Conservation (phyloP, 768 basidiomycete species). For the Multifurca ochricompacta region DNA sequence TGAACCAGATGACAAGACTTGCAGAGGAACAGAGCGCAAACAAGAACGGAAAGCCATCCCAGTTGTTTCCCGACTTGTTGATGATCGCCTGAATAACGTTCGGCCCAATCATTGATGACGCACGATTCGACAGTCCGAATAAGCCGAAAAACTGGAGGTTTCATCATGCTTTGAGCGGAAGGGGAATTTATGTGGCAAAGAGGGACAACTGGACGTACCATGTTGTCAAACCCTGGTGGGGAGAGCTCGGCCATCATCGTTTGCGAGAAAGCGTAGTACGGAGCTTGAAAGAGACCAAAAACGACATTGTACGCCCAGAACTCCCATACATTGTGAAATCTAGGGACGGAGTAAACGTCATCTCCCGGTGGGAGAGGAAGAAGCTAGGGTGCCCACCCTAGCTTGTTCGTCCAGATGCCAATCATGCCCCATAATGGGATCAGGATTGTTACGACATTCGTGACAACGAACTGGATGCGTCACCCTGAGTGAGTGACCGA, state of each 20-base stretch:
- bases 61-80: constrained; percentile 59
- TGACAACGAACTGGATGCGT: constrained; percentile 53
- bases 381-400: constrained; percentile 45
- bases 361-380: not conserved
- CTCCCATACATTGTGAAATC: constrained; percentile 77
- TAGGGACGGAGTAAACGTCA: not conserved
- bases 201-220: constrained; percentile 30
- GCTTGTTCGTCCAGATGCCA: constrained; percentile 68
- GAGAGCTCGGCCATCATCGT: constrained; percentile 88
- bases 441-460: constrained; percentile 66
- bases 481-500: not conserved
- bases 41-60: constrained; percentile 80
- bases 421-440: constrained; percentile 86
- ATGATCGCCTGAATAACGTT: constrained; percentile 84
- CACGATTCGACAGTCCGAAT: constrained; percentile 32
- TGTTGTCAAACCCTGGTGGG: constrained; percentile 83
- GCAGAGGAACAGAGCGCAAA: constrained; percentile 63
- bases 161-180: not conserved
- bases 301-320: constrained; percentile 84
- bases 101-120: constrained; percentile 82
- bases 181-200: too few species aligned
- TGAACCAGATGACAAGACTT: constrained; percentile 72
- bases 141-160: constrained; percentile 74
- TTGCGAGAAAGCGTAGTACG: constrained; percentile 81
- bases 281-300: constrained; percentile 77